Evolutionary conservation across 2,329 filamentous ascomycete genomes (phyloP).

Genomic region (Xylaria sp.): DNA sequence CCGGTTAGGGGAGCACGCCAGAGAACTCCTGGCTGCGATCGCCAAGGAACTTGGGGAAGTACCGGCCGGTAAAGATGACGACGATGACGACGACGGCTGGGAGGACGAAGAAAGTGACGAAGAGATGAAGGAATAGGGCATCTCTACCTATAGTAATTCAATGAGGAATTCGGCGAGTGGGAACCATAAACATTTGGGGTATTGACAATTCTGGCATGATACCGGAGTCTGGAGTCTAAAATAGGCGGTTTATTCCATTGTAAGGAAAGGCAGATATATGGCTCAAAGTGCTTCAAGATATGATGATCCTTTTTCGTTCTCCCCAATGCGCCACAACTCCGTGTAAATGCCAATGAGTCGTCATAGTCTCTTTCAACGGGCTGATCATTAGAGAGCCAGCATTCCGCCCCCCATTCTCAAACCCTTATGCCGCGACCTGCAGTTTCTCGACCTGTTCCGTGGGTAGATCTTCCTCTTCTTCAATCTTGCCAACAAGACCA

Average conservation of each 20-base stretch:
- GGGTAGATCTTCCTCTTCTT: conserved; percentile 68
- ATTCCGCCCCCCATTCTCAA: not conserved
- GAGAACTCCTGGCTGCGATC: conserved; percentile 74
- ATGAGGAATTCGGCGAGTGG: conserved; percentile 31
- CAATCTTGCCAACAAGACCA: conserved; percentile 74
- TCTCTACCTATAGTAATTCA: conserved; percentile 7
- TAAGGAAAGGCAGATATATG: conserved; percentile 30
- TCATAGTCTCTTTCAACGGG: conserved; percentile 14
- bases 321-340: conserved; percentile 43
- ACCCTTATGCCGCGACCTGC: conserved; percentile 69
- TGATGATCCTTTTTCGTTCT: conserved; percentile 30
- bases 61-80: conserved; percentile 65
- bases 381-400: conserved; percentile 3
- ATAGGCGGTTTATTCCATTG: conserved; percentile 33
- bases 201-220: conserved; percentile 42
- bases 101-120: conserved; percentile 64
- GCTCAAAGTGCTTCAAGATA: conserved; percentile 32
- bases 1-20: conserved; percentile 77
- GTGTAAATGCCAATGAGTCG: conserved; percentile 40
- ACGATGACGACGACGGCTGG: conserved; percentile 63
- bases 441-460: conserved; percentile 75
- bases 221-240: conserved; percentile 45
- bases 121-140: conserved; percentile 63
- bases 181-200: conserved; percentile 42
- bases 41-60: conserved; percentile 72